Base-by-base conservation (phyloP, 495 filamentous ascomycete genomes). In the Neurospora sp. region DNA sequence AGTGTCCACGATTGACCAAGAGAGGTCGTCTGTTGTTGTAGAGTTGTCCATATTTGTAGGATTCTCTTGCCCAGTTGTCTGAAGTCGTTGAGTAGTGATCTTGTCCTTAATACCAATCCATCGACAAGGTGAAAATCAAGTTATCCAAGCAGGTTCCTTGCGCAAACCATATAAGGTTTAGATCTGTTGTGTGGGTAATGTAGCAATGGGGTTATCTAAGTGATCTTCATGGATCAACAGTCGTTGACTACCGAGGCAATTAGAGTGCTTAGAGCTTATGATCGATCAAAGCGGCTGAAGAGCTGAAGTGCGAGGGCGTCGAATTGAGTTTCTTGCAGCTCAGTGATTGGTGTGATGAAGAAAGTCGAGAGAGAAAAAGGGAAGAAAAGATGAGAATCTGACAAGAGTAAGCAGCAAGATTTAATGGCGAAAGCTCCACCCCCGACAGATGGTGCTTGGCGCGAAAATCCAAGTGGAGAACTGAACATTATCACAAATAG, bases 1-100 rank as follows among this genome's bases (percentile, higher is more conserved):
- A 31, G 76, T 72, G 40, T 75, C 59, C 41, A 76, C 48, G n/a
- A 74, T 40, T 40, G 70, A 74, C 74, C 73, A 79, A 27, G 78
- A 27, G 48, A 42, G 42, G 61, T 75, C 69, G 9, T 74, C 69
- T 17, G 70, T 48, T n/a, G 40, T 70, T 12, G 48, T 14, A 9
- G 72, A 35, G 17, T 42, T 45, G 20, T 16, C 73, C 76, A 76
- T 78, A 41, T n/a, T 70, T 31, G 71, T 1, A 27, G 10, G 1
- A 10, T 59, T 59, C 22, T 53, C 22, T 22, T 27, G 5, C 20
- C 10, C 4, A 6, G 3, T 27, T 27, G 20, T 59, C 1, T 59
- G 0, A 27, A 27, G 20, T 7, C 48, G 48, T 14, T 59, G 22
- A 2, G 4, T 3, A 14, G 10, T 27, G 1, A 0, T 59, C 20